Conservation (phyloP, 768 basidiomycete species). For the Cubamyces lactineus region DNA sequence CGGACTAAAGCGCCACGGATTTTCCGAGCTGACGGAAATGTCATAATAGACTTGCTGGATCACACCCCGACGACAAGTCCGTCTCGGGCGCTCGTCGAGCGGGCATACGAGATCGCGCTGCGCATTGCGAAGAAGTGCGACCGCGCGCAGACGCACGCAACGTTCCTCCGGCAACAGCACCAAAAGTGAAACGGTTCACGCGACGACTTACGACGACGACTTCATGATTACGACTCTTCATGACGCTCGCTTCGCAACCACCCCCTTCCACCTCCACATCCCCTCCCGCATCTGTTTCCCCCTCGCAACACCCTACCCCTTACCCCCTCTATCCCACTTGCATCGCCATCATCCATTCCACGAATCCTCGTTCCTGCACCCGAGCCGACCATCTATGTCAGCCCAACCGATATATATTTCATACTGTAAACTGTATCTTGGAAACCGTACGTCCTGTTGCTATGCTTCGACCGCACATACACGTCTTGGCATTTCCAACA, state of each 20-base stretch:
- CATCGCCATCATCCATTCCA: not conserved
- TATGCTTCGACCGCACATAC: conserved; percentile 8
- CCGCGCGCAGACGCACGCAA: conserved; percentile 57
- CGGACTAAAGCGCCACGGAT: no score
- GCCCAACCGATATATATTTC: not conserved
- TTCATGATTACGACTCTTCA: conserved; percentile 11
- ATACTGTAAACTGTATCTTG: conserved; percentile 16
- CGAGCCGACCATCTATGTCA: not conserved
- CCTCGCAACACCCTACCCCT: not conserved
- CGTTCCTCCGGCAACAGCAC: conserved; percentile 39
- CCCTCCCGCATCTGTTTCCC: not conserved
- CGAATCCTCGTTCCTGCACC: not conserved
- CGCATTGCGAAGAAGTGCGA: conserved; percentile 67
- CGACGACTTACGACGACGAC: conserved; percentile 9
- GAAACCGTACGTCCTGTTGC: conserved; percentile 2
- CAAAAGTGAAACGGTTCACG: conserved; percentile 17
- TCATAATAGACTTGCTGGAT: conserved; percentile 50
- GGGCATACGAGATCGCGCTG: conserved; percentile 57
- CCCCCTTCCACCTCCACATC: no score
- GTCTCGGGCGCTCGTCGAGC: conserved; percentile 56
- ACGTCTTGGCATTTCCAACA: conserved; percentile 18
- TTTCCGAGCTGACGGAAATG: conserved; percentile 2
- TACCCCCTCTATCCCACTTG: not conserved
- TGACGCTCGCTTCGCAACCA: not conserved
- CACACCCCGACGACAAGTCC: conserved; percentile 53